These are phyloP conservation scores for Starmera quercuum DNA, from an alignment of 805 yeast genomes.

Conservation along the genomic window DNA sequence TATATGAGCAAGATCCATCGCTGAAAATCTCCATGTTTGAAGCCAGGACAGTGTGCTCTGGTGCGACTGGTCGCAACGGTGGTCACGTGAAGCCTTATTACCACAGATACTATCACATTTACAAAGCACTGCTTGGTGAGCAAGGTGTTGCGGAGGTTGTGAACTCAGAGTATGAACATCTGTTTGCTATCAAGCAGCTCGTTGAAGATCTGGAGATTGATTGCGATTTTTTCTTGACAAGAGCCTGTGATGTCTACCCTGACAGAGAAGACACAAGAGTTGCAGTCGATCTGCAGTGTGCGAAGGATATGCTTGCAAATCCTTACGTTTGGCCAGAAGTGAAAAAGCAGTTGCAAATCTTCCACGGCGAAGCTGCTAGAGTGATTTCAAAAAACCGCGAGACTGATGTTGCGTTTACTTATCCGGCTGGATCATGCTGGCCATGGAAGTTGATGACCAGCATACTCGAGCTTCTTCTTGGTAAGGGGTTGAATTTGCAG, in stretches of 20 bases:
- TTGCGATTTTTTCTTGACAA: slow-evolving; percentile 28
- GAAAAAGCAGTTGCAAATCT: slow-evolving; percentile 24
- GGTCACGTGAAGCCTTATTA: slow-evolving; percentile 37
- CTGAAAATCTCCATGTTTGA: slow-evolving; percentile 27
- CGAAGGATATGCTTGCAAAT: slow-evolving; percentile 17
- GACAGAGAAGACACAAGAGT: slow-evolving; percentile 14
- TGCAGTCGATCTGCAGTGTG: slow-evolving; percentile 7
- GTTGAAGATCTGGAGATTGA: slow-evolving; percentile 27
- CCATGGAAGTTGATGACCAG: slow-evolving; percentile 33
- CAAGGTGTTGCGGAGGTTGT: slow-evolving; percentile 26
- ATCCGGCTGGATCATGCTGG: slow-evolving; percentile 37
- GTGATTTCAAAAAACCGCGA: slow-evolving; percentile 61
- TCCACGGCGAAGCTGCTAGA: slow-evolving; percentile 33
- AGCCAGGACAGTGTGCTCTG: slow-evolving; percentile 32
- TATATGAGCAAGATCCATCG: slow-evolving; percentile 20
- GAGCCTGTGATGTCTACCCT: slow-evolving; percentile 28
- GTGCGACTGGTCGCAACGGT: slow-evolving; percentile 44
- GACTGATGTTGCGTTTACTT: slow-evolving; percentile 68
- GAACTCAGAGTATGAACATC: slow-evolving; percentile 30
- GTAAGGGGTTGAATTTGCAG: slow-evolving; percentile 30
- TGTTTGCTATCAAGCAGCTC: slow-evolving; percentile 24
- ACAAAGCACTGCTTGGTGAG: slow-evolving; percentile 6
- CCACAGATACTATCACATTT: slow-evolving; percentile 9
- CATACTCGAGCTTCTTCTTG: slow-evolving; percentile 23
- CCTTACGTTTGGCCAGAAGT: slow-evolving; percentile 21